Base-by-base conservation (phyloP, 306 rosid species). In the Fragaria vesca region DNA sequence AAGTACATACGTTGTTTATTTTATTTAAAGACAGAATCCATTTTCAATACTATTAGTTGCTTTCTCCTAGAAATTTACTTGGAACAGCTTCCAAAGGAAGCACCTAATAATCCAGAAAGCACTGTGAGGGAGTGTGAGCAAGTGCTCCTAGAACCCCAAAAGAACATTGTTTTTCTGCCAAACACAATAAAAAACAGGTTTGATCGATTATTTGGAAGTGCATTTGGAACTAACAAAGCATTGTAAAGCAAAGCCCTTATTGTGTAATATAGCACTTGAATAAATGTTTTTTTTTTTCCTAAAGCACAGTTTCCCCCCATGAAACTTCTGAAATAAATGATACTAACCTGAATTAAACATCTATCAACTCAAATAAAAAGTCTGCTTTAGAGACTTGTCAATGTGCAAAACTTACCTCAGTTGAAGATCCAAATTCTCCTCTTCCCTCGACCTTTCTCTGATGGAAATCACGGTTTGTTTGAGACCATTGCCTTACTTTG, bases 401-500 rank as follows among this genome's bases (percentile, higher is more conserved):
- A 43, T 58, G 61, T 32, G 73, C 43, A 26, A 30, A 43, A 43
- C 13, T 73, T 77, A 93, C 93, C 89, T 86, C 88, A 62, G 74
- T 84, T 17, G 82, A 80, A 68, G 66, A 58, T 67, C 79, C 82
- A 43, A 74, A 42, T 65, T 76, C 85, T 81, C 67, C 73, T 73
- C 17, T 72, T 47, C 62, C 42, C 40, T 74, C 75, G 43, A 50
- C 78, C 82, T 77, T 79, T 67, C 50, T 76, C 63, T 67, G 50
- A 15, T 76, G 74, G 69, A 63, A 78, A 40, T 8, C 73, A 42
- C 8, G 36, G 50, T 60, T 76, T 83, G 82, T 30, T 78, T 74
- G 85, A 61, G 81, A 67, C 50, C 20, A 8, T 74, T 79, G 81
- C 80, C 81, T 85, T 71, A 74, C 79, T 75, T 76, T 88, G 71